Base-by-base conservation (phyloP, 768 basidiomycete genomes). In the Mycena polygramma region DNA sequence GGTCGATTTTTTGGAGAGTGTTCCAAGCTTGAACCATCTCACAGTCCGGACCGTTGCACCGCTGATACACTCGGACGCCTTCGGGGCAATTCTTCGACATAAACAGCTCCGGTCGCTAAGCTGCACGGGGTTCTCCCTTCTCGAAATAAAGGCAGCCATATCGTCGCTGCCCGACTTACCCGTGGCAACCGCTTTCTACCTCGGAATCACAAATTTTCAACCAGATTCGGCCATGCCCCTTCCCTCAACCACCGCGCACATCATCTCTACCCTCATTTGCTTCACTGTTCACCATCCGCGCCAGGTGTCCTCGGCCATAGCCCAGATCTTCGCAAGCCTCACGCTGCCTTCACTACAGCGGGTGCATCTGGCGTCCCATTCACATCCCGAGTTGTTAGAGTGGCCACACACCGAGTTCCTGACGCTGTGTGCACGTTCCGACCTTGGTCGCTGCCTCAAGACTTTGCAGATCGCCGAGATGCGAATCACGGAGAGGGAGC, bases 331-430 rank as follows among this genome's bases (percentile, higher is more conserved):
- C 39, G 57, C 46, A 7, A 66, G 54, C 26, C 30, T 66, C 36
- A 66, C 54, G 17, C 15, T 48, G 17, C n/a, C 55, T 24, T 13
- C n/a, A 7, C 64, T 66, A 13, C 45, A n/a, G 13, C 35, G 39
- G 15, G 26, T 66, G 35, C 5, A 15, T 17, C 20, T 66, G 35
- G 46, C 17, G n/a, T 57, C 35, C 36, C 2, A 8, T 13, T 35
- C 14, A 13, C 46, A 49, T 26, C 64, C 55, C 45, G 30, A 48
- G 43, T n/a, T 20, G 6, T 51, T 66, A 45, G n/a, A 57, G 20
- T 66, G 64, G 64, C 64, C 64, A 17, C 64, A 66, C 36, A 14
- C 36, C 35, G 55, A 66, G 37, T 66, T 66, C 15, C 6, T 66
- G 26, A n/a, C 9, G 4, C 35, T 66, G 35, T 66, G 43, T 26